phyloP scores from a whole-genome alignment of 2,329 filamentous ascomycete genomes.

The Cladobotryum mycophilum region DNA sequence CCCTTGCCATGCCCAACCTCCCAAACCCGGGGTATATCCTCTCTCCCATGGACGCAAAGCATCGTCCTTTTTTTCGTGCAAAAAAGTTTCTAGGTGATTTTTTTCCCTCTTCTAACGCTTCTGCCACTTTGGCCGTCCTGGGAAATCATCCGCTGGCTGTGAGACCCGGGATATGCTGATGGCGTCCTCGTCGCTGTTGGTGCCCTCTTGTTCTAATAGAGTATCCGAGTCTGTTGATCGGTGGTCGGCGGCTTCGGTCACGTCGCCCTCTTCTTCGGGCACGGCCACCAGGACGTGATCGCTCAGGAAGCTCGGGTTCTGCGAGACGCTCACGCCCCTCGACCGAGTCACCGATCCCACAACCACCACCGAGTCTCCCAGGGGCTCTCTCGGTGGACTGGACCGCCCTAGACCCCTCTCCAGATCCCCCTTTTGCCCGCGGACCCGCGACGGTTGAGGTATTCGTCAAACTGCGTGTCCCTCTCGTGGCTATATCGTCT shows the following conservation, averaged over 20 bases:
- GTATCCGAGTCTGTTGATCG: conserved; percentile 9
- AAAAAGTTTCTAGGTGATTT: background rate
- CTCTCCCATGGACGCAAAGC: background rate
- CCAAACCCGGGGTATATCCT: conserved; percentile 8
- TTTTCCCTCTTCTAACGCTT: conserved; percentile 14
- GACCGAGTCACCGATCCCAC: conserved; percentile 15
- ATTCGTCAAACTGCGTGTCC: conserved; percentile 43
- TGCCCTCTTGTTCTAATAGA: conserved; percentile 15
- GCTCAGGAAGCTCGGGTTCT: conserved; percentile 30
- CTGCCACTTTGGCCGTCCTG: conserved; percentile 15
- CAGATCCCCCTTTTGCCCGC: conserved; percentile 18
- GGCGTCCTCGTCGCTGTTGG: conserved; percentile 15
- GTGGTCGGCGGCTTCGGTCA: background rate
- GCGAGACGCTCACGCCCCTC: conserved; percentile 22
- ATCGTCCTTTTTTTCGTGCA: background rate
- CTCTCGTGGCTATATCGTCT: conserved; percentile 38
- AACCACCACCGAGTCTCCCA: conserved; percentile 3
- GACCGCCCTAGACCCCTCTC: conserved; percentile 24
- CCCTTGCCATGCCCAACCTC: background rate
- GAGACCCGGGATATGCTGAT: conserved; percentile 4
- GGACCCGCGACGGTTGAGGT: conserved; percentile 30
- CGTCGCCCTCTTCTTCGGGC: conserved; percentile 32
- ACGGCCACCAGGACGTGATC: conserved; percentile 33
- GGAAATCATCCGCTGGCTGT: conserved; percentile 9
- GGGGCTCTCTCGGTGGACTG: conserved; percentile 8